Conservation (phyloP, 805 yeast genomes). For the Grigorovia humatica region DNA sequence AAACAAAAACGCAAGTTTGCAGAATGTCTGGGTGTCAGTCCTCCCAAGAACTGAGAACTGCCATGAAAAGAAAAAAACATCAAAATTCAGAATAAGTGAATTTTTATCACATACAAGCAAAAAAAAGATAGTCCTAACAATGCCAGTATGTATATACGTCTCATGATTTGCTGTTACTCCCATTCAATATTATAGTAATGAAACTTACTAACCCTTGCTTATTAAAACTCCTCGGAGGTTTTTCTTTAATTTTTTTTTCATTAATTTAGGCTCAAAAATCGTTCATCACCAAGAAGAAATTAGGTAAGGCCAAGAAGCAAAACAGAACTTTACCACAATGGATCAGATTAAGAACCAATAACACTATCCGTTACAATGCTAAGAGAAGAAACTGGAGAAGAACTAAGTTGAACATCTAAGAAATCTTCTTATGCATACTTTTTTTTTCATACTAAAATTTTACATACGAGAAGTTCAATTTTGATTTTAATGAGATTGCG, state of each 20-base stretch:
- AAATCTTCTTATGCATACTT: slow-evolving; percentile 3
- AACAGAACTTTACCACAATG: slow-evolving; percentile 99
- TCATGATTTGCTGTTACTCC: no score
- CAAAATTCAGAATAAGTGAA: no score
- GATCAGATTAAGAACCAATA: slow-evolving; percentile 96
- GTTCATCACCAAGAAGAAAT: slow-evolving; percentile 94
- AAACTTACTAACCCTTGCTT: background rate
- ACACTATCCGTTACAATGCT: slow-evolving; percentile 97
- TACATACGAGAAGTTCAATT: background rate
- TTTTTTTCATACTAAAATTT: no score
- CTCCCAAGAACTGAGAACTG: no score
- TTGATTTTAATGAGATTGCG: no score
- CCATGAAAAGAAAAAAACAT: no score
- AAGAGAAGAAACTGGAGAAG: slow-evolving; percentile 99
- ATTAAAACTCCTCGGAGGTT: background rate
- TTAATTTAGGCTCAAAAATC: slow-evolving; percentile 72
- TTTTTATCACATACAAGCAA: background rate
- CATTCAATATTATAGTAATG: background rate
- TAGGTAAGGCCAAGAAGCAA: slow-evolving; percentile 97
- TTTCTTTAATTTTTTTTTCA: background rate
- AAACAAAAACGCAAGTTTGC: no score
- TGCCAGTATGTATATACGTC: background rate
- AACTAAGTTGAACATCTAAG: slow-evolving; percentile 95
- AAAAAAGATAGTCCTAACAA: background rate
- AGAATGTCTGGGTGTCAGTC: no score